Evolutionary conservation across 2,329 filamentous ascomycete genomes (phyloP).

Genomic region (Raffaelea arxii): DNA sequence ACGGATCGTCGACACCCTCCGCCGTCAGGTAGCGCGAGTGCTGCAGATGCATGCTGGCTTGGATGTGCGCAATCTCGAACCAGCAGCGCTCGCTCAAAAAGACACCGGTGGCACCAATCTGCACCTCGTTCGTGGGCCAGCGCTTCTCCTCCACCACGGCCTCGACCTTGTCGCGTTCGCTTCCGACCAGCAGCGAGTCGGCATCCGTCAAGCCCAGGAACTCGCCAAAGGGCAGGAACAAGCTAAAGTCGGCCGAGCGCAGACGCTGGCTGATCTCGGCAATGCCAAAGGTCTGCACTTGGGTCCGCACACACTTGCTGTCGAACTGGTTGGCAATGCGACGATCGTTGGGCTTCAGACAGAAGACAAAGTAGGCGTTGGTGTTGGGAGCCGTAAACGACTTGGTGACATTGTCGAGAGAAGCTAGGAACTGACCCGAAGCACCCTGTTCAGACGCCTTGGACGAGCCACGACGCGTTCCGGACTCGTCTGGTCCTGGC

Average conservation of each 20-base stretch:
- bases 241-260: constrained; percentile 85
- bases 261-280: constrained; percentile 93
- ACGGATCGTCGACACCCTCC: constrained; percentile 55
- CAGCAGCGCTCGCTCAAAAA: constrained; percentile 95
- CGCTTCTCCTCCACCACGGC: constrained; percentile 83
- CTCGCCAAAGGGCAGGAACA: constrained; percentile 92
- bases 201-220: constrained; percentile 83
- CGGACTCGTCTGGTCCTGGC: constrained; percentile 24
- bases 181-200: constrained; percentile 79
- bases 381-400: constrained; percentile 73
- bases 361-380: constrained; percentile 95
- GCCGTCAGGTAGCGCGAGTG: constrained; percentile 41
- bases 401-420: constrained; percentile 83
- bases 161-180: constrained; percentile 84
- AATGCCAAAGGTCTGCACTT: constrained; percentile 91
- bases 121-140: constrained; percentile 87
- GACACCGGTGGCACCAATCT: constrained; percentile 82
- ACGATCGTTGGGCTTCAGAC: constrained; percentile 91
- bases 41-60: constrained; percentile 39
- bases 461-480: constrained; percentile 7
- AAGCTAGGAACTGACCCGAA: constrained; percentile 81
- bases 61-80: constrained; percentile 78
- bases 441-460: constrained; percentile 63
- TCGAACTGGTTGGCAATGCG: constrained; percentile 98
- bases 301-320: constrained; percentile 92